Evolutionary conservation across 441 rosid genomes (phyloP).

Genomic region (Lagerstroemia fauriei): DNA sequence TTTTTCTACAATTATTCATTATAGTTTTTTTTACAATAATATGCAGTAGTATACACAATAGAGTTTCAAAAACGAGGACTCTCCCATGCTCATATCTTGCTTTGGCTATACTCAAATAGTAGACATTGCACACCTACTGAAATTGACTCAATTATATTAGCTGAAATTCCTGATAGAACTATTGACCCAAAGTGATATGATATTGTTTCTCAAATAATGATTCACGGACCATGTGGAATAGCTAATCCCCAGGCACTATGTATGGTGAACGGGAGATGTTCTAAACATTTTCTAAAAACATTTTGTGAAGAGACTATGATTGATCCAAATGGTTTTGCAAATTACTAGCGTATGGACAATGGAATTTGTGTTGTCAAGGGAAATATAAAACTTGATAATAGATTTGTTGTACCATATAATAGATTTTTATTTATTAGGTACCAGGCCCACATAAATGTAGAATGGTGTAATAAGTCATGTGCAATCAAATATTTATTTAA

Average conservation of each 20-base stretch:
- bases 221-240: conserved; percentile 28
- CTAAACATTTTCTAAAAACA: conserved; percentile 2
- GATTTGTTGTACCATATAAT: no score
- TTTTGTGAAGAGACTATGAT: background rate
- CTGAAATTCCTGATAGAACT: background rate
- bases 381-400: no score
- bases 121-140: background rate
- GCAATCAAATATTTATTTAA: no score
- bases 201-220: background rate
- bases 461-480: conserved; percentile 12
- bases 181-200: background rate
- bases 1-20: background rate
- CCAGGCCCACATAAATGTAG: conserved; percentile 25
- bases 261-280: background rate
- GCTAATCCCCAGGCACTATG: background rate
- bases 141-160: background rate
- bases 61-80: conserved; percentile 29
- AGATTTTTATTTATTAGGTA: conserved; percentile 23
- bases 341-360: background rate
- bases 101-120: background rate
- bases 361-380: background rate
- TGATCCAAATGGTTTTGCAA: background rate
- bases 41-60: background rate
- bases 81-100: conserved; percentile 19
- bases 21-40: no score